Evolutionary conservation across 768 basidiomycete species (phyloP).

Genomic region (Lactarius psammicola): DNA sequence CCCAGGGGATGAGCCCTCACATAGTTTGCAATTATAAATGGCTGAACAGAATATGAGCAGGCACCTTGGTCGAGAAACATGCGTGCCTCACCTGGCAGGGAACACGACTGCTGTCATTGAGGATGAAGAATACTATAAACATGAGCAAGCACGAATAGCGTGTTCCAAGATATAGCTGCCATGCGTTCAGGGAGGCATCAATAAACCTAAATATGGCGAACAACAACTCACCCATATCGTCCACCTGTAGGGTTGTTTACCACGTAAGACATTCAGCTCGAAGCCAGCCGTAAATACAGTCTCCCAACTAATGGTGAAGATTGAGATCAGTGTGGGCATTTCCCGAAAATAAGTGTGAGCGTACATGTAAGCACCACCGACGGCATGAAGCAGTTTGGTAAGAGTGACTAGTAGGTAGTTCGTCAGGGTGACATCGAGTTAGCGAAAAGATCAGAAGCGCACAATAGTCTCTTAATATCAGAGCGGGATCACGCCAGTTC

Average conservation of each 20-base stretch:
- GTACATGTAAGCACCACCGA: not conserved
- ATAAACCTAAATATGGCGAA: too few relatives aligned
- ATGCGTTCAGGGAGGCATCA: not conserved
- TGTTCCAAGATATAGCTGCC: constrained; percentile 9
- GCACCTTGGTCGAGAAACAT: not conserved
- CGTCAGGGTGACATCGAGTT: not conserved
- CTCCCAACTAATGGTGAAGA: not conserved
- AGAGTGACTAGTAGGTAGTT: not conserved
- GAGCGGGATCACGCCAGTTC: not conserved
- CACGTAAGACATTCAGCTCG: not conserved
- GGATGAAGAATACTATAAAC: not conserved
- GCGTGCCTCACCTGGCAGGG: not conserved
- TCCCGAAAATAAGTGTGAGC: not conserved
- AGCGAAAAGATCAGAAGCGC: not conserved
- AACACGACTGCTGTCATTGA: not conserved
- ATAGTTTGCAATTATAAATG: not conserved
- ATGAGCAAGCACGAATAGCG: not conserved
- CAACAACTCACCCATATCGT: not conserved
- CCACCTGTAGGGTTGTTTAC: constrained; percentile 10
- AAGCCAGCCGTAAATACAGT: not conserved
- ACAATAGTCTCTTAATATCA: not conserved
- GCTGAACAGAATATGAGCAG: not conserved
- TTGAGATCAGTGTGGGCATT: not conserved
- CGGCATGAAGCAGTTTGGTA: not conserved
- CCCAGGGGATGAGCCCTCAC: not conserved